Evolutionary conservation across 306 rosid species (phyloP).

Genomic region (Glycine soja): DNA sequence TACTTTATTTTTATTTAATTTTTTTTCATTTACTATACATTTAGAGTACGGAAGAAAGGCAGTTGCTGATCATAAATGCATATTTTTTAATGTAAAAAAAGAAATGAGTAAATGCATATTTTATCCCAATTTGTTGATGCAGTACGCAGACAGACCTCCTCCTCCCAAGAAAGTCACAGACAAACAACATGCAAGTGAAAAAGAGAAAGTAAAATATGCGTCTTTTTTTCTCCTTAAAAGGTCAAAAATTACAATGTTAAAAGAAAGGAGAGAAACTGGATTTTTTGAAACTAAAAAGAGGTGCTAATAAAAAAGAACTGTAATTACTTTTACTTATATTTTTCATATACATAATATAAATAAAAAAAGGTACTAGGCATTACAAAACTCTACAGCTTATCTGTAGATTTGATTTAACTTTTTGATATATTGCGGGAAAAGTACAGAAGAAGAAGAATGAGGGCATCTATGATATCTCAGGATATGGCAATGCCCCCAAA

Average conservation of each 20-base stretch:
- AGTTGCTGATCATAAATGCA: background rate
- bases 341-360: slow-evolving; percentile 28
- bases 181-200: background rate
- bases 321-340: slow-evolving; percentile 39
- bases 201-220: background rate
- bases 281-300: background rate
- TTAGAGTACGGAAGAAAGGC: background rate
- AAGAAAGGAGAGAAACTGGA: no score
- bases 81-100: background rate
- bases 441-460: slow-evolving; percentile 46
- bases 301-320: background rate
- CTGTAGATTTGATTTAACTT: slow-evolving; percentile 54
- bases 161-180: background rate
- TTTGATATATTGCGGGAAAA: slow-evolving; percentile 43
- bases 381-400: slow-evolving; percentile 64
- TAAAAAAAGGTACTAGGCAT: slow-evolving; percentile 34
- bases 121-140: background rate
- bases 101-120: background rate
- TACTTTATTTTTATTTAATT: no score
- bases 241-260: background rate
- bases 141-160: background rate
- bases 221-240: background rate
- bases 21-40: background rate
- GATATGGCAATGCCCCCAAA: slow-evolving; percentile 17
- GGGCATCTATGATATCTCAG: no score